Conservation (phyloP, 2,329 filamentous ascomycete species). For the Blastomyces gilchristii region DNA sequence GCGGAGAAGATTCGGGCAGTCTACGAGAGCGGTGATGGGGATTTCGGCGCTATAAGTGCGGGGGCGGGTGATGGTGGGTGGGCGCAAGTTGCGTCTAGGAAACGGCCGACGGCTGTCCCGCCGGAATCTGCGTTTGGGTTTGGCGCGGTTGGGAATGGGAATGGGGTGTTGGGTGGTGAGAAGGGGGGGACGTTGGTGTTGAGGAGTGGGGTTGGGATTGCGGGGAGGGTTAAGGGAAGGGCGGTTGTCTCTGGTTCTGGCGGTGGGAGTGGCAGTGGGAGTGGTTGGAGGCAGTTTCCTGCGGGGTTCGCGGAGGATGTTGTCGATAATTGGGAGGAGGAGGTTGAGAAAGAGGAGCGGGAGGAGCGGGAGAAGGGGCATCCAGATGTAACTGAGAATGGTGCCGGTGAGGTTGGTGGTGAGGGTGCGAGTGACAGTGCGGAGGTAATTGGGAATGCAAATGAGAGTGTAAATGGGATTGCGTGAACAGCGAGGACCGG, state of each 20-base stretch:
- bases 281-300: constrained; percentile 25
- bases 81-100: constrained; percentile 34
- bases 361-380: background rate
- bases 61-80: constrained; percentile 23
- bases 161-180: background rate
- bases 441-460: background rate
- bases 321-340: constrained; percentile 40
- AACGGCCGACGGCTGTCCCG: constrained; percentile 17
- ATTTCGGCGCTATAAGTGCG: background rate
- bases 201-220: constrained; percentile 15
- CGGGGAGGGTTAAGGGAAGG: background rate
- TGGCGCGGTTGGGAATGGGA: constrained; percentile 19
- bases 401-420: background rate
- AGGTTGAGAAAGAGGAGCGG: constrained; percentile 35
- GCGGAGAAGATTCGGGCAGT: constrained; percentile 22
- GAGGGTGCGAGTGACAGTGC: background rate
- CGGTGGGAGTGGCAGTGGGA: constrained; percentile 28
- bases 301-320: constrained; percentile 24
- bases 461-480: background rate
- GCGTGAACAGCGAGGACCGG: background rate
- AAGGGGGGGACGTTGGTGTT: constrained; percentile 15
- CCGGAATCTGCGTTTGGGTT: constrained; percentile 17
- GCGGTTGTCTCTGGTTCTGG: background rate
- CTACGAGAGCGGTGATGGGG: constrained; percentile 13
- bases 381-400: background rate